A percentile compares a stretch with the other conserved stretches of the same genome.
Conservation (phyloP, 495 filamentous ascomycete genomes). For the Cladorrhinum samala region DNA sequence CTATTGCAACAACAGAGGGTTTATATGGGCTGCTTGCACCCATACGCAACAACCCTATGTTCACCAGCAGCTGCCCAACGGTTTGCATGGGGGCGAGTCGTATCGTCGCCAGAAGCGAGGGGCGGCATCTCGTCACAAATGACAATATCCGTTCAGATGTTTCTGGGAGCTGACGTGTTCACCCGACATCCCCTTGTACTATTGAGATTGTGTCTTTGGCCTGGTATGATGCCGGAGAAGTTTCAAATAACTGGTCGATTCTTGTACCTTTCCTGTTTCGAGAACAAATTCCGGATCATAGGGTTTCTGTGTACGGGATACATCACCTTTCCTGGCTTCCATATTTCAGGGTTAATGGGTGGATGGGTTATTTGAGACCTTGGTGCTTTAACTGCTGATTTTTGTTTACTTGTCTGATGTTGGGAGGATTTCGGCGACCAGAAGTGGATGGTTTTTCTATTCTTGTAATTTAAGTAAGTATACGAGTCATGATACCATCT, state of each 20-base stretch:
- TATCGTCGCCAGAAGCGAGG: background rate
- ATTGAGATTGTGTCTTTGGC: too few species aligned
- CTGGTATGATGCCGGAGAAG: background rate
- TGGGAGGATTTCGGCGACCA: background rate
- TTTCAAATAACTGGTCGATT: background rate
- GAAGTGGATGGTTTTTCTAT: too few species aligned
- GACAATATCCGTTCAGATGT: background rate
- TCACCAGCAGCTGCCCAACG: background rate
- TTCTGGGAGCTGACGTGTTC: too few species aligned
- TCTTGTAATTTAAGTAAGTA: too few species aligned
- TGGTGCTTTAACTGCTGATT: background rate
- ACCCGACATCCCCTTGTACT: too few species aligned
- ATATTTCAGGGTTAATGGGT: too few species aligned
- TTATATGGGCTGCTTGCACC: slow-evolving; percentile 6
- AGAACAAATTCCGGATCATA: background rate
- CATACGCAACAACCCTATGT: background rate
- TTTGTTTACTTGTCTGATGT: background rate
- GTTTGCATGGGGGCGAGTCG: background rate
- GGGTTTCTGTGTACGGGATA: background rate
- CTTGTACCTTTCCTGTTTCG: background rate
- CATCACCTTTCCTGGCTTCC: background rate
- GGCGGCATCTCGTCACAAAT: background rate
- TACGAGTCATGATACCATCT: background rate
- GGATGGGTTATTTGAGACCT: too few species aligned
- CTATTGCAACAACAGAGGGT: background rate